These are phyloP conservation scores for Penicillium sp. DNA, from an alignment of 2,329 filamentous ascomycete species.

Conservation along the genomic window DNA sequence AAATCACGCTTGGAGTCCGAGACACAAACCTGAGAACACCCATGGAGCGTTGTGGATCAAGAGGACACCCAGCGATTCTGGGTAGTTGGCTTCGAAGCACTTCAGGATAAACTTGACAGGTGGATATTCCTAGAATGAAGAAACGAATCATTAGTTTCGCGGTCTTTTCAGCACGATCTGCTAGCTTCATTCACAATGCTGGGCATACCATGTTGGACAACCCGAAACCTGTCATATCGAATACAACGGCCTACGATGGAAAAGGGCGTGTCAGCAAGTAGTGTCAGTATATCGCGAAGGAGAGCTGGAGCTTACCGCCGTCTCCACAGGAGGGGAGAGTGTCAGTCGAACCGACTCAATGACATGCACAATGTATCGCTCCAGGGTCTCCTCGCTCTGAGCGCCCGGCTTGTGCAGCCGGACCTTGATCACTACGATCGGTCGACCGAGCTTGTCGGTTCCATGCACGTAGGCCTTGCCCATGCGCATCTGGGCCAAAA, in stretches of 20 bases:
- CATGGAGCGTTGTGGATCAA: slow-evolving; percentile 92
- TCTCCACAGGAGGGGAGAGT: slow-evolving; percentile 76
- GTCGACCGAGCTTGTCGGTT: slow-evolving; percentile 75
- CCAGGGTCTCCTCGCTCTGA: slow-evolving; percentile 77
- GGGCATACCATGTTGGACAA: slow-evolving; percentile 82
- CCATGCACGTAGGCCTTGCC: slow-evolving; percentile 93
- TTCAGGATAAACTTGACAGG: slow-evolving; percentile 98
- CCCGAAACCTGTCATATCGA: slow-evolving; percentile 92
- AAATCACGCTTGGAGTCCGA: too few relatives aligned
- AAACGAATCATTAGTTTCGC: neutral
- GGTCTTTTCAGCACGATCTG: too few relatives aligned
- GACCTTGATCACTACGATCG: slow-evolving; percentile 80
- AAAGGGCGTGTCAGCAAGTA: neutral
- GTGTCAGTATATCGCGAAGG: too few relatives aligned
- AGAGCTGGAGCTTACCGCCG: slow-evolving; percentile 62
- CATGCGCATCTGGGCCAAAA: slow-evolving; percentile 78
- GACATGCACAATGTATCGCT: slow-evolving; percentile 84
- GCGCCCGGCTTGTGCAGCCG: slow-evolving; percentile 81
- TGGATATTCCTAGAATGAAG: slow-evolving; percentile 69
- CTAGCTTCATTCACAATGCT: too few relatives aligned
- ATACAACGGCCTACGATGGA: slow-evolving; percentile 71
- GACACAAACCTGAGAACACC: slow-evolving; percentile 77
- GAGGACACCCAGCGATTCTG: slow-evolving; percentile 82
- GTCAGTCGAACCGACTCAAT: slow-evolving; percentile 91
- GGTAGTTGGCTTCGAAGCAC: slow-evolving; percentile 96